phyloP scores from a whole-genome alignment of 805 yeast genomes.

The Blastobotrys attinorum region DNA sequence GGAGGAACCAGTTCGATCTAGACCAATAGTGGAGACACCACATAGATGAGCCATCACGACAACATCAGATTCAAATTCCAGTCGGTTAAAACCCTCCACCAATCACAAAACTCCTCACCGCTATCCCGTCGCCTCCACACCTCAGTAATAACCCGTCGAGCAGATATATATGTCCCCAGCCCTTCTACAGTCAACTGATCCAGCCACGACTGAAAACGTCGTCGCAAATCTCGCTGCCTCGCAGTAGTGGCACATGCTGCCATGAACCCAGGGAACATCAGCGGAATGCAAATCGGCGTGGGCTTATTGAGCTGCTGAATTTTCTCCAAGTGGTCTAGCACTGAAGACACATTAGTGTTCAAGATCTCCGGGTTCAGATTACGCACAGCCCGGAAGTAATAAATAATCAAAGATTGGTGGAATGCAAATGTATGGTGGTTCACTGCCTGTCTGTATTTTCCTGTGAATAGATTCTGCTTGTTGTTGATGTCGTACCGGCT shows the following conservation, averaged over 20 bases:
- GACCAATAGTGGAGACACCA: no score
- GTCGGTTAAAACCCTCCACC: constrained; percentile 73
- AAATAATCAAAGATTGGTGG: constrained; percentile 62
- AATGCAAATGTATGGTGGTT: constrained; percentile 77
- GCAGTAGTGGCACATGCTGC: constrained; percentile 71
- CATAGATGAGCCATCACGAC: neutral
- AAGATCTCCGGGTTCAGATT: constrained; percentile 46
- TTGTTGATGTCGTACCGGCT: constrained; percentile 46
- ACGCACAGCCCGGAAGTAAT: constrained; percentile 58
- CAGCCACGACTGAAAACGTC: constrained; percentile 62
- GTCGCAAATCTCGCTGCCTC: constrained; percentile 42
- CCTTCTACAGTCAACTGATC: constrained; percentile 42
- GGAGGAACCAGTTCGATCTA: no score
- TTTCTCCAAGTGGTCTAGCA: constrained; percentile 54
- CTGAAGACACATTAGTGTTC: constrained; percentile 55
- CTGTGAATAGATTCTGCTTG: constrained; percentile 18
- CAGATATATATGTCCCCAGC: constrained; percentile 79
- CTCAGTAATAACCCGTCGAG: constrained; percentile 75
- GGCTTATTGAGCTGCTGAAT: constrained; percentile 49
- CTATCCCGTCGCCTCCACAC: constrained; percentile 71
- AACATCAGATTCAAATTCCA: constrained; percentile 85
- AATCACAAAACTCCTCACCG: constrained; percentile 51
- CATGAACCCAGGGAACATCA: constrained; percentile 84
- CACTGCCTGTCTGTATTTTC: constrained; percentile 50
- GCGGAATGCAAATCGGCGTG: constrained; percentile 62